Evolutionary conservation across 257 asterid genomes (phyloP).

Genomic region (Orobanche coerulescens): DNA sequence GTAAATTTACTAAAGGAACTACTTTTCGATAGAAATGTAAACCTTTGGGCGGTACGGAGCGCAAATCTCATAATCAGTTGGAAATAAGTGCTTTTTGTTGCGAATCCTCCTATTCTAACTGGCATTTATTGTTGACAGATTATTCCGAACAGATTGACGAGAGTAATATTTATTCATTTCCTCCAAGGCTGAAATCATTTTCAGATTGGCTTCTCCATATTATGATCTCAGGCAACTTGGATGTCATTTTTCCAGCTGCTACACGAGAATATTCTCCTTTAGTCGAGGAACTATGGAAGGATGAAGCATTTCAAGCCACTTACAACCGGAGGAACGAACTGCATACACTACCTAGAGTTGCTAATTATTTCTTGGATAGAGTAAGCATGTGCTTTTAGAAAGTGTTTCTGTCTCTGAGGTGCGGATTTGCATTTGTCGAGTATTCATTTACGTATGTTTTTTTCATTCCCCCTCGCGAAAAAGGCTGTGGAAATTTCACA

Average conservation of each 20-base stretch:
- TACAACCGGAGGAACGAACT: slow-evolving; percentile 68
- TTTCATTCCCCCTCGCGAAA: neutral
- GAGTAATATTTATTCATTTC: slow-evolving; percentile 39
- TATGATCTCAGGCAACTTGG: slow-evolving; percentile 67
- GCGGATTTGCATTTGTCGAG: neutral
- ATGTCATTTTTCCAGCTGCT: slow-evolving; percentile 75
- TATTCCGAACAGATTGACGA: slow-evolving; percentile 36
- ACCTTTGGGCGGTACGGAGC: too few species aligned
- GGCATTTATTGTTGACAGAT: slow-evolving; percentile 31
- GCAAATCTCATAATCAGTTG: neutral
- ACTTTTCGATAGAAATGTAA: too few species aligned
- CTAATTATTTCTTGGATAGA: slow-evolving; percentile 75
- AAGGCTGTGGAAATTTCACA: slow-evolving; percentile 80
- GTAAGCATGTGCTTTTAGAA: slow-evolving; percentile 28
- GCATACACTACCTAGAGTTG: slow-evolving; percentile 53
- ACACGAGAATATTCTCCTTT: slow-evolving; percentile 71
- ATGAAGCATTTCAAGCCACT: slow-evolving; percentile 68
- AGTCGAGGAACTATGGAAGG: slow-evolving; percentile 70
- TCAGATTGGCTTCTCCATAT: slow-evolving; percentile 70
- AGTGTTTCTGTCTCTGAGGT: neutral
- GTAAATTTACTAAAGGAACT: too few species aligned
- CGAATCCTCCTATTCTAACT: slow-evolving; percentile 18
- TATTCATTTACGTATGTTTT: slow-evolving; percentile 12
- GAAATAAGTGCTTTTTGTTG: neutral
- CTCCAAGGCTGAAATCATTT: slow-evolving; percentile 51